Evolutionary conservation across 1,139 yeast species (phyloP), one percentile per base, ranked within the genome.

Genomic region (Geotrichum bryndzae): DNA sequence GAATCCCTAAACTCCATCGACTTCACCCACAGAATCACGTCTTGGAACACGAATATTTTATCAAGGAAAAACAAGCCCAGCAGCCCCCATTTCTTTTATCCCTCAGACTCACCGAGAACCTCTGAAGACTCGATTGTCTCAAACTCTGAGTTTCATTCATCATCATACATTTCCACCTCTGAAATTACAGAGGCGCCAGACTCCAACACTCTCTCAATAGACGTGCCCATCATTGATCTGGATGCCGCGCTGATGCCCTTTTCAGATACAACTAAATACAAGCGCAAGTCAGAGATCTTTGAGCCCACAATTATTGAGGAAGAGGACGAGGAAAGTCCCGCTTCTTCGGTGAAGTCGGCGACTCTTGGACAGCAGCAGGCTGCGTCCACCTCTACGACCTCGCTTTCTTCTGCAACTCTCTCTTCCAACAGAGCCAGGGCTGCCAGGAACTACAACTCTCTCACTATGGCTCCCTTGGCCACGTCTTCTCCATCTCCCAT

Each of bases 221-320:
- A 54, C 41, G 22, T 54, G 18, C 68, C 68, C 4, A 51, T 65
- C 18, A 74, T 74, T 46, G 76, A 74, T 57, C 66, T 74, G 7
- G 74, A 74, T 60, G 75, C 71, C 35, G 77, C 76, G 1, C 64
- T 73, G 51, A 65, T 67, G 59, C 72, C 71, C 1, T 66, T 68
- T 23, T 58, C 65, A 46, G 46, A 61, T 48, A 45, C 63, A 48
- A 27, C 52, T 13, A 23, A 25, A 56, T 53, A 45, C 58, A 59
- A 8, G 29, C 60, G 50, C 60, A 61, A 2, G 55, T 56, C 61
- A 2, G 51, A 13, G 22, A 48, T 72, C 55, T 74, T 69, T 35
- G 66, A 63, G n/a, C 64, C 64, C 7, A 67, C 64, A 38, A 64
- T 65, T 51, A 58, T 64, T 18, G 68, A 66, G 46, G 68, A 65